Evolutionary conservation across 352 stramenopile genomes (phyloP).

Genomic region (Phytophthora pistaciae): DNA sequence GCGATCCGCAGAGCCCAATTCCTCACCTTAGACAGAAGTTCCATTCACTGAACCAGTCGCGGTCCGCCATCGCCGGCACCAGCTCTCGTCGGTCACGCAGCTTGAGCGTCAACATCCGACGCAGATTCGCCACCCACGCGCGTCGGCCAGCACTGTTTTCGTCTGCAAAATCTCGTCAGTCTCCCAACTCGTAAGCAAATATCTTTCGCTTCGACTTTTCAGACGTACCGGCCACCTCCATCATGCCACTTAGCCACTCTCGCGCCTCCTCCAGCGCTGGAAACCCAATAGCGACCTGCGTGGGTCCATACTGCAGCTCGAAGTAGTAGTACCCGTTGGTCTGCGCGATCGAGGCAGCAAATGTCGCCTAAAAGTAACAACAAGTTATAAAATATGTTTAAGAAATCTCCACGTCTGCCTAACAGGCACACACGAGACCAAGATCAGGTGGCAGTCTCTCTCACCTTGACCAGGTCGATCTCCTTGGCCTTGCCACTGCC

Average conservation of each 20-base stretch:
- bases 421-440: too few relatives aligned
- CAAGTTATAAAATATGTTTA: background rate
- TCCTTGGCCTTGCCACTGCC: conserved; percentile 62
- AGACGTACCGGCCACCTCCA: conserved; percentile 59
- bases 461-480: conserved; percentile 78
- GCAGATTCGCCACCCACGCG: conserved; percentile 71
- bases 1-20: background rate
- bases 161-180: conserved; percentile 38
- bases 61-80: conserved; percentile 62
- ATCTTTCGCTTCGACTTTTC: background rate
- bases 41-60: conserved; percentile 88
- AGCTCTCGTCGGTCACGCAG: conserved; percentile 62
- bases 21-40: conserved; percentile 71
- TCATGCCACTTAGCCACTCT: conserved; percentile 70
- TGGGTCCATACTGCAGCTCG: conserved; percentile 52
- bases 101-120: conserved; percentile 56
- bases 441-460: conserved; percentile 9
- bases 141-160: conserved; percentile 77
- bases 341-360: conserved; percentile 44
- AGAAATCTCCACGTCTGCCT: background rate
- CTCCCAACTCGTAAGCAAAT: background rate
- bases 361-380: conserved; percentile 42
- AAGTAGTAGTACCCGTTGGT: conserved; percentile 71
- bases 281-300: conserved; percentile 63
- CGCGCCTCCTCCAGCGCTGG: conserved; percentile 48